Conservation (phyloP, 257 asterid genomes). For the Henckelia pumila region DNA sequence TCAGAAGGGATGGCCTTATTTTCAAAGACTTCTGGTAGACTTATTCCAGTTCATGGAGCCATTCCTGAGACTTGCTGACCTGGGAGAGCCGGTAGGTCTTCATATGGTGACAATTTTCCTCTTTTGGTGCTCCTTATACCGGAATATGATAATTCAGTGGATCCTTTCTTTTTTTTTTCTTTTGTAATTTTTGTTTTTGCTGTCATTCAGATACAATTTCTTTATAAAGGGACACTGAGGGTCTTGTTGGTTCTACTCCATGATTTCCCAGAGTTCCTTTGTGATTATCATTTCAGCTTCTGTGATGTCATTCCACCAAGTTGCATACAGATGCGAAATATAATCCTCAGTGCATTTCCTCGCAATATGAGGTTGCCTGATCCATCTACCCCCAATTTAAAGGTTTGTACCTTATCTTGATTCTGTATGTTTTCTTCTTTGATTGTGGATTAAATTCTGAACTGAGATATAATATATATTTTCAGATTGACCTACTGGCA, state of each 20-base stretch:
- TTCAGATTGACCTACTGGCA: conserved; percentile 82
- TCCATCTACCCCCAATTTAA: conserved; percentile 93
- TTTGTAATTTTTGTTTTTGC: conserved; percentile 11
- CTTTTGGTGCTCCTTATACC: conserved; percentile 14
- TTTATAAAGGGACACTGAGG: conserved; percentile 91
- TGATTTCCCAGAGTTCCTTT: conserved; percentile 97
- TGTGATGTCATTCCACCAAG: conserved; percentile 99
- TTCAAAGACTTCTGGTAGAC: conserved; percentile 84
- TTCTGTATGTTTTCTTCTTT: conserved; percentile 1
- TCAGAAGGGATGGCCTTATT: conserved; percentile 95
- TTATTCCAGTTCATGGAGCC: conserved; percentile 98
- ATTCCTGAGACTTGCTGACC: conserved; percentile 86
- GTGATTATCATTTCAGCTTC: conserved; percentile 97
- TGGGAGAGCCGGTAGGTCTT: conserved; percentile 76
- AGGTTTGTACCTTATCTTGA: conserved; percentile 39
- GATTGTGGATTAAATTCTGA: conserved; percentile 10
- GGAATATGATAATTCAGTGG: not conserved
- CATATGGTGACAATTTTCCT: not conserved
- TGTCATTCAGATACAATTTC: conserved; percentile 60
- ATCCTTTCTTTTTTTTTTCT: conserved; percentile 20
- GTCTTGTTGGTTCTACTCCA: conserved; percentile 94
- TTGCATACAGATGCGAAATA: conserved; percentile 96
- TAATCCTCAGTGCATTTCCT: conserved; percentile 95
- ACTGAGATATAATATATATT: conserved; percentile 14
- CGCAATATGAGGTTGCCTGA: conserved; percentile 98